Percentiles rank a stretch among this genome's conserved stretches.
Conservation (phyloP, 2,329 filamentous ascomycete species). For the Thermothelomyces thermophilus region DNA sequence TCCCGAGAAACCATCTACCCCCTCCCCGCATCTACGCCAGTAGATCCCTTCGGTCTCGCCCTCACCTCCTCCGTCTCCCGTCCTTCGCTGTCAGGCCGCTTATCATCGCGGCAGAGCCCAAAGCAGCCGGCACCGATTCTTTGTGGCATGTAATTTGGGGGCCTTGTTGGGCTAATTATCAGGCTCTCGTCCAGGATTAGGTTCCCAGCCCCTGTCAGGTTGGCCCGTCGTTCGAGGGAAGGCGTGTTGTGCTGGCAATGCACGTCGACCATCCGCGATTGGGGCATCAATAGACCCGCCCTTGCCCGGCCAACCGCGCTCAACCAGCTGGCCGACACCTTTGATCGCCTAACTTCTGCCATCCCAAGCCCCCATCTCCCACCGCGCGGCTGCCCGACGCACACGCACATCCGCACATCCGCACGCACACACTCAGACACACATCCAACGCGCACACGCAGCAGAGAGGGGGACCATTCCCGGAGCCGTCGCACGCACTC, state of each 20-base stretch:
- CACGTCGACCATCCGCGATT: slow-evolving; percentile 15
- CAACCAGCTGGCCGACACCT: slow-evolving; percentile 25
- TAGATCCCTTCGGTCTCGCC: not conserved
- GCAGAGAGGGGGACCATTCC: not conserved
- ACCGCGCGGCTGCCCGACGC: slow-evolving; percentile 13
- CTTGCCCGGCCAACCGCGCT: slow-evolving; percentile 23
- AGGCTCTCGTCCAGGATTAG: slow-evolving; percentile 10
- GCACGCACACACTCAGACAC: not conserved
- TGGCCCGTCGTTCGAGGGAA: slow-evolving; percentile 2
- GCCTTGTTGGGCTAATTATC: slow-evolving; percentile 23
- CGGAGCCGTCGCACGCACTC: slow-evolving; percentile 10
- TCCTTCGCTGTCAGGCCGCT: not conserved
- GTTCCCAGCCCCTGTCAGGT: slow-evolving; percentile 3
- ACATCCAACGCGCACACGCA: not conserved
- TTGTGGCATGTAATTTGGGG: slow-evolving; percentile 1
- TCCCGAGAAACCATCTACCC: not conserved
- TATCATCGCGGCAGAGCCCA: slow-evolving; percentile 12
- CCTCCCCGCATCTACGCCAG: not conserved
- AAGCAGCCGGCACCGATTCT: not conserved
- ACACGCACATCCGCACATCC: not conserved
- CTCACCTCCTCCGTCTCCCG: not conserved
- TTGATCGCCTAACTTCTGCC: slow-evolving; percentile 13
- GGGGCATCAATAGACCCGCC: slow-evolving; percentile 14
- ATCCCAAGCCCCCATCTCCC: slow-evolving; percentile 11
- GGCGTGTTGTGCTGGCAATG: slow-evolving; percentile 23